These are phyloP conservation scores for Paraurostyla sp. DNA, from an alignment of 73 alveolate species.

Conservation along the genomic window DNA sequence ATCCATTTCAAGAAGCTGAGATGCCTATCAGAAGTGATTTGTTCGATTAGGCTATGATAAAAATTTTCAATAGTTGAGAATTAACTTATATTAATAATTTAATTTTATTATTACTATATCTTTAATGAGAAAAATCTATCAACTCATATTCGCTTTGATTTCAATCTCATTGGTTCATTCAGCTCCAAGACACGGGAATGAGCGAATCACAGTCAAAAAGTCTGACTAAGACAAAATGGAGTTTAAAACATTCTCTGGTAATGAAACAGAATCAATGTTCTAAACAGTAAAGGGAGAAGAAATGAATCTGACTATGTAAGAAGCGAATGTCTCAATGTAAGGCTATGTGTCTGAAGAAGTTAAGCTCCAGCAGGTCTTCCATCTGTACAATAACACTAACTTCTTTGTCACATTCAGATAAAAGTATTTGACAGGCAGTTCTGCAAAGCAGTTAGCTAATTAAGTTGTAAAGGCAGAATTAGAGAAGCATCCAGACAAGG, in stretches of 20 bases:
- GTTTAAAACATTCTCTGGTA: slow-evolving; percentile 42
- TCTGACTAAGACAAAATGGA: slow-evolving; percentile 18
- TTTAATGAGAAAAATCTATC: neutral
- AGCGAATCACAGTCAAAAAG: slow-evolving; percentile 34
- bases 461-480: neutral
- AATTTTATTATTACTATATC: neutral
- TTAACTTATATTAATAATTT: neutral
- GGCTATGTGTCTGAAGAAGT: slow-evolving; percentile 64
- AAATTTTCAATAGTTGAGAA: slow-evolving; percentile 41
- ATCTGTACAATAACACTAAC: slow-evolving; percentile 43
- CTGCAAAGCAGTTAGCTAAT: neutral
- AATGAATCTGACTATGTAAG: slow-evolving; percentile 45
- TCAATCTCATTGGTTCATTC: neutral
- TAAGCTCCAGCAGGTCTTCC: slow-evolving; percentile 9
- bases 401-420: slow-evolving; percentile 34
- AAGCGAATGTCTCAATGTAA: slow-evolving; percentile 47
- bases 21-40: slow-evolving; percentile 81
- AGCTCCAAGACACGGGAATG: slow-evolving; percentile 27
- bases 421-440: neutral
- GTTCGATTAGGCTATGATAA: slow-evolving; percentile 70
- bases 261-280: slow-evolving; percentile 48
- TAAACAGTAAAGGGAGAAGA: slow-evolving; percentile 50
- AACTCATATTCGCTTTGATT: neutral
- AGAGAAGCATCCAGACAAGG: slow-evolving; percentile 10
- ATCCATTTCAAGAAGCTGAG: slow-evolving; percentile 82